phyloP scores from a whole-genome alignment of 768 basidiomycete species.

The Tulasnella sp. region DNA sequence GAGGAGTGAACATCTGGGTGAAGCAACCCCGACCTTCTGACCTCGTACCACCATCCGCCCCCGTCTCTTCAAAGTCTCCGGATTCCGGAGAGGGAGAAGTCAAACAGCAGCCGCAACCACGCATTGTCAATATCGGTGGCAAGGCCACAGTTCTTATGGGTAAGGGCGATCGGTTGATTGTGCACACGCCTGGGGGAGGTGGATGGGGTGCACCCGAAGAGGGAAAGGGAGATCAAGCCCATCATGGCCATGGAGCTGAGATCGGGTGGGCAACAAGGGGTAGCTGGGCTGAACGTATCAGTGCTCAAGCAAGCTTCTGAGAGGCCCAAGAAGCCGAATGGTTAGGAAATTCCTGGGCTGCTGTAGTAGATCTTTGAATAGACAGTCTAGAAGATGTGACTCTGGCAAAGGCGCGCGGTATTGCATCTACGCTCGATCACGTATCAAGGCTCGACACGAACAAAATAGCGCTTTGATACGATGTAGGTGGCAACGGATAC shows the following conservation, averaged over 20 bases:
- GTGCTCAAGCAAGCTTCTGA: slow-evolving; percentile 23
- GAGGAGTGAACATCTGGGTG: slow-evolving; percentile 84
- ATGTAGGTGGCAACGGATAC: too few relatives aligned
- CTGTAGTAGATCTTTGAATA: too few relatives aligned
- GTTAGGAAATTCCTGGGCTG: too few relatives aligned
- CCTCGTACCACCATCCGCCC: slow-evolving; percentile 28
- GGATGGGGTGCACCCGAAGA: slow-evolving; percentile 52
- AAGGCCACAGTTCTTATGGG: slow-evolving; percentile 84
- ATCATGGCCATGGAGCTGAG: slow-evolving; percentile 7
- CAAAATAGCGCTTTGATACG: too few relatives aligned
- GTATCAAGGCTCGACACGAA: too few relatives aligned
- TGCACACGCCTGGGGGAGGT: slow-evolving; percentile 87
- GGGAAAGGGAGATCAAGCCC: slow-evolving; percentile 18
- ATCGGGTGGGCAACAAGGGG: slow-evolving; percentile 26
- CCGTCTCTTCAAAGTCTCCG: slow-evolving; percentile 4
- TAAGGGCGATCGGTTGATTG: slow-evolving; percentile 65
- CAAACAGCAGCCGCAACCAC: slow-evolving; percentile 21
- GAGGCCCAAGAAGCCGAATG: too few relatives aligned
- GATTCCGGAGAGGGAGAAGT: neutral
- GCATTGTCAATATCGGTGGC: slow-evolving; percentile 78
- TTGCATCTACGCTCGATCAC: too few relatives aligned
- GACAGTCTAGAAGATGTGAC: too few relatives aligned
- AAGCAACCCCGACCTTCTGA: slow-evolving; percentile 24
- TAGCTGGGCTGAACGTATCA: slow-evolving; percentile 26
- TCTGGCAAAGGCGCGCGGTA: too few relatives aligned